phyloP scores from a whole-genome alignment of 2,329 filamentous ascomycete genomes.

The Ophiostoma sp. region DNA sequence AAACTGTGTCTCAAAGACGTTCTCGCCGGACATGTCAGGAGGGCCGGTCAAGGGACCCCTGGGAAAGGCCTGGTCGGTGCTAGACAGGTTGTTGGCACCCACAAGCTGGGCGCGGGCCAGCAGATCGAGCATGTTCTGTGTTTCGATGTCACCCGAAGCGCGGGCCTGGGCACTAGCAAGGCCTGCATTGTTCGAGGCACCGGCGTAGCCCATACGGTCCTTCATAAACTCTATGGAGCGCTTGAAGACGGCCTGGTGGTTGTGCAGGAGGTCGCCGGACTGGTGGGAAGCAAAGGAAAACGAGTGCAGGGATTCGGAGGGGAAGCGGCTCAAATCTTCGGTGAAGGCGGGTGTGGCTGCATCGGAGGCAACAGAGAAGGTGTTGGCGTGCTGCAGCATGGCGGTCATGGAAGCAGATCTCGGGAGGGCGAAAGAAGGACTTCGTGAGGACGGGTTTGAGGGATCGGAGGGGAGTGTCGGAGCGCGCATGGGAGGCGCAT shows the following conservation, averaged over 20 bases:
- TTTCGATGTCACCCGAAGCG: slow-evolving; percentile 77
- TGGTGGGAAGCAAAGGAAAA: slow-evolving; percentile 92
- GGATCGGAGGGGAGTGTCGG: slow-evolving; percentile 65
- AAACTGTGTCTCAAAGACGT: slow-evolving; percentile 85
- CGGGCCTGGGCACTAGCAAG: slow-evolving; percentile 83
- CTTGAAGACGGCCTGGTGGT: slow-evolving; percentile 88
- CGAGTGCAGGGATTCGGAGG: slow-evolving; percentile 92
- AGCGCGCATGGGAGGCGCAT: slow-evolving; percentile 62
- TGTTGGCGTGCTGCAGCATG: slow-evolving; percentile 53
- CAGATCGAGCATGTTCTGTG: slow-evolving; percentile 88
- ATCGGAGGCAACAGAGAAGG: slow-evolving; percentile 60
- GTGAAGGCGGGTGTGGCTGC: slow-evolving; percentile 67
- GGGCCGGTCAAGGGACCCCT: slow-evolving; percentile 77
- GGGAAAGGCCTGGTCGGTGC: slow-evolving; percentile 35
- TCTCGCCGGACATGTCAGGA: slow-evolving; percentile 68
- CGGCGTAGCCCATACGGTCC: slow-evolving; percentile 80
- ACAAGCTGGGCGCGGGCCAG: slow-evolving; percentile 79
- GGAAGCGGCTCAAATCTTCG: slow-evolving; percentile 90
- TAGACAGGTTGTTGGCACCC: slow-evolving; percentile 63
- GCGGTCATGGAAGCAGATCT: slow-evolving; percentile 71
- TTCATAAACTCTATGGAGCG: slow-evolving; percentile 96
- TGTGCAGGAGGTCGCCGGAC: slow-evolving; percentile 88
- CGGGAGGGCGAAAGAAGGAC: slow-evolving; percentile 58
- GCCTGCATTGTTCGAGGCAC: slow-evolving; percentile 56
- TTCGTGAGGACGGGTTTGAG: slow-evolving; percentile 64